Conservation (phyloP, 306 rosid genomes). For the Astragalus membranaceus region DNA sequence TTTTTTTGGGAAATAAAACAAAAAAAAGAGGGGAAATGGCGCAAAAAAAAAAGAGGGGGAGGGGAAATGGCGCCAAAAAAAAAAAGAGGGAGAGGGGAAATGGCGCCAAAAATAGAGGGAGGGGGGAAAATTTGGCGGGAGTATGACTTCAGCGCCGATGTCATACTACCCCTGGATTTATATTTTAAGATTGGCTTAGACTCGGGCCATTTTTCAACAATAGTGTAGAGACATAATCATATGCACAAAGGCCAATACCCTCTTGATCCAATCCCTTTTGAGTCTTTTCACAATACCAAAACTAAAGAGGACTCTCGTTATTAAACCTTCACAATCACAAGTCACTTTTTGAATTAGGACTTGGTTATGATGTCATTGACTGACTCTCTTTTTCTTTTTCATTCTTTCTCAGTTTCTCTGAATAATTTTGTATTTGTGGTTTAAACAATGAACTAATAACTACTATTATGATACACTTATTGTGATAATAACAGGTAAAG, state of each 20-base stretch:
- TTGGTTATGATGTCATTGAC: not conserved
- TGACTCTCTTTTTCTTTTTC: not conserved
- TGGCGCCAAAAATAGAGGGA: too few relatives aligned
- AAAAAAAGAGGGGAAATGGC: too few relatives aligned
- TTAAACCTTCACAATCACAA: not conserved
- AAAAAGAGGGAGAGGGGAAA: too few relatives aligned
- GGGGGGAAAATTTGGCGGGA: too few relatives aligned
- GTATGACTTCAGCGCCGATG: too few relatives aligned
- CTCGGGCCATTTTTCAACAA: not conserved
- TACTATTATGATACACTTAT: too few relatives aligned
- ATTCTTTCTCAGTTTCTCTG: not conserved
- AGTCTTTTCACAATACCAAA: slow-evolving; percentile 31
- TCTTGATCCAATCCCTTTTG: slow-evolving; percentile 24
- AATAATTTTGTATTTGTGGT: not conserved
- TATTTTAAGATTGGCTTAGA: not conserved
- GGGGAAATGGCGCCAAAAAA: too few relatives aligned
- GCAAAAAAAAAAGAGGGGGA: too few relatives aligned
- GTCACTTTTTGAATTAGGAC: not conserved
- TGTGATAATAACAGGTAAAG: not conserved
- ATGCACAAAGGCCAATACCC: slow-evolving; percentile 32
- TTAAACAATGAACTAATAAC: not conserved
- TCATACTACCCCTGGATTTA: too few relatives aligned
- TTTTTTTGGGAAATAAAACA: too few relatives aligned
- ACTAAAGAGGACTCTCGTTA: slow-evolving; percentile 11
- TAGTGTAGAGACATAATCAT: slow-evolving; percentile 29